Percentiles rank a stretch among this genome's conserved stretches.
These are phyloP conservation scores for Pyricularia grisea DNA, from an alignment of 2,329 filamentous ascomycete genomes.

Conservation along the genomic window DNA sequence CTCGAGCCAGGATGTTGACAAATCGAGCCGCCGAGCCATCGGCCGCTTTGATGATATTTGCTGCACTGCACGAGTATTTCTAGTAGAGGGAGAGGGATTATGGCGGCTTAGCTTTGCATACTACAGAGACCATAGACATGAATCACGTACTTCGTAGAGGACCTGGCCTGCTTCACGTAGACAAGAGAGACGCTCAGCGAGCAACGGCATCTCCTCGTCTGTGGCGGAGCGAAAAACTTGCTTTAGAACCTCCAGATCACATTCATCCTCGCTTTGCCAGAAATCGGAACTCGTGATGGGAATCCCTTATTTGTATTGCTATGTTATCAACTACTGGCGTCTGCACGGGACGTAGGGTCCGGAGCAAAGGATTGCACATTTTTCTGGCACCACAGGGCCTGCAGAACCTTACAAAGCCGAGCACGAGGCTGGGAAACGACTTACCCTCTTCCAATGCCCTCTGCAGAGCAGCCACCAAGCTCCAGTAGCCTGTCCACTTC, in stretches of 20 bases:
- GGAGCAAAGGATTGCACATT: background rate
- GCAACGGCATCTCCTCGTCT: slow-evolving; percentile 76
- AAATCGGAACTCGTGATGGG: slow-evolving; percentile 83
- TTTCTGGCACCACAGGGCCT: background rate
- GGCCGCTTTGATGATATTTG: slow-evolving; percentile 64
- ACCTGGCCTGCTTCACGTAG: slow-evolving; percentile 76
- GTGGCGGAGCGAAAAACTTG: slow-evolving; percentile 83
- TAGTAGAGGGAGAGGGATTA: slow-evolving; percentile 22
- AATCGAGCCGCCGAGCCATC: slow-evolving; percentile 72
- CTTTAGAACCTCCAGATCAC: slow-evolving; percentile 61
- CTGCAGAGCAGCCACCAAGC: slow-evolving; percentile 77
- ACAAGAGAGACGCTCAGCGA: slow-evolving; percentile 68
- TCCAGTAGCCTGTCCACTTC: slow-evolving; percentile 92
- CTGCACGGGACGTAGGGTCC: background rate
- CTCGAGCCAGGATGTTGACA: slow-evolving; percentile 73
- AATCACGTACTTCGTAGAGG: slow-evolving; percentile 56
- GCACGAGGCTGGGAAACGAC: slow-evolving; percentile 9
- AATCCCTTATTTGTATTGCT: slow-evolving; percentile 45
- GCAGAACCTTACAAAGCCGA: background rate
- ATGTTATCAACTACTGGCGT: slow-evolving; percentile 8
- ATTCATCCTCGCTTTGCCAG: slow-evolving; percentile 71
- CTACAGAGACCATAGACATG: background rate
- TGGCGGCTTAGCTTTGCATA: background rate
- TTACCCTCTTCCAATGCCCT: slow-evolving; percentile 80
- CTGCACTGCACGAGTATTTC: slow-evolving; percentile 68